Conservation (phyloP, 1,284 basidiomycete genomes). For the Pseudozyma pruni region DNA sequence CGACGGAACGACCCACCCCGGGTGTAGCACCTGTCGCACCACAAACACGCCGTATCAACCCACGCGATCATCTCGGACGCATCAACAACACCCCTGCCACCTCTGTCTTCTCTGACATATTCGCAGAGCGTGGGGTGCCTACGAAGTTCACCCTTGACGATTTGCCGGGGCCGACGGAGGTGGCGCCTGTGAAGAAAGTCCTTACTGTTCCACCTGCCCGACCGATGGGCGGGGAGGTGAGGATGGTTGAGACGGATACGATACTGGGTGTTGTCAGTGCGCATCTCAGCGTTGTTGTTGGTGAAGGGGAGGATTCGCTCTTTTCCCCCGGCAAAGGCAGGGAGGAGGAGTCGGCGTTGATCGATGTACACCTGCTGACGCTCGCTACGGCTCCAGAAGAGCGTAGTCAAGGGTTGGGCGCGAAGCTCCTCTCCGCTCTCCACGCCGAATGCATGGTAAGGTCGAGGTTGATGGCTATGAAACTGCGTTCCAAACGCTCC, state of each 20-base stretch:
- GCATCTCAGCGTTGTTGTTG: conserved; percentile 23
- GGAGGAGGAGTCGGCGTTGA: conserved; percentile 17
- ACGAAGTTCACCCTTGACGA: conserved; percentile 14
- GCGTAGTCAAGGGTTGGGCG: conserved; percentile 56
- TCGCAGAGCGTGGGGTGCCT: conserved; percentile 27
- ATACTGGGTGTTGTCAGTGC: conserved; percentile 60
- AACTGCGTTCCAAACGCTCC: conserved; percentile 4
- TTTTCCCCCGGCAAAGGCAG: conserved; percentile 2
- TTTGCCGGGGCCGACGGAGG: conserved; percentile 52
- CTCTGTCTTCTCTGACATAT: conserved; percentile 41
- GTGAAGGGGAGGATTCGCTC: conserved; percentile 21
- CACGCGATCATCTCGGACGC: conserved; percentile 16
- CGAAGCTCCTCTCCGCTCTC: conserved; percentile 43
- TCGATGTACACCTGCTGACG: conserved; percentile 57
- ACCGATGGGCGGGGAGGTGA: background rate
- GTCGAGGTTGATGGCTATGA: conserved; percentile 23
- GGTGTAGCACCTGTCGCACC: conserved; percentile 14
- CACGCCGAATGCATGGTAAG: conserved; percentile 43
- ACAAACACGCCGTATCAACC: conserved; percentile 25
- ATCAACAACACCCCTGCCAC: conserved; percentile 50
- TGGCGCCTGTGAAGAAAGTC: conserved; percentile 50
- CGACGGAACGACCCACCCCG: background rate
- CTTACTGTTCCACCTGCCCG: conserved; percentile 46
- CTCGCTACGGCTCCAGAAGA: conserved; percentile 52
- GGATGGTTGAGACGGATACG: conserved; percentile 37